Conservation (phyloP, 106 monocot species). For the Dioscorea dumetorum region DNA sequence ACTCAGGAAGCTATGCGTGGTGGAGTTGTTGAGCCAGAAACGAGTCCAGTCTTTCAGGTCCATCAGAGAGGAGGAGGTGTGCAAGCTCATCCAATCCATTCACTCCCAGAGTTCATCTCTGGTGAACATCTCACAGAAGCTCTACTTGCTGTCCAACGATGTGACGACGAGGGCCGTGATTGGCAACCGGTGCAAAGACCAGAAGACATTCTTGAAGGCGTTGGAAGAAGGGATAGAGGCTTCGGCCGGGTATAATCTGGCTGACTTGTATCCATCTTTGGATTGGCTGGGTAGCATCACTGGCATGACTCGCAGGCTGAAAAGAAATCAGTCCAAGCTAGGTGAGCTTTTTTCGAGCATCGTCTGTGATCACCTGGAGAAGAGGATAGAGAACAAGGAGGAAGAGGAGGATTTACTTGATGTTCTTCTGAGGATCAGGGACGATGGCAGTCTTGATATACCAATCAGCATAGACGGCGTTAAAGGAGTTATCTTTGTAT, state of each 20-base stretch:
- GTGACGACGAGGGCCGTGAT: neutral
- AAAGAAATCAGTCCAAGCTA: neutral
- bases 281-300: conserved; percentile 4
- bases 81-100: neutral
- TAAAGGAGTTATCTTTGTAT: conserved; percentile 34
- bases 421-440: conserved; percentile 27
- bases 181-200: neutral
- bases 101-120: neutral
- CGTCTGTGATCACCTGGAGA: conserved; percentile 14
- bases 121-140: conserved; percentile 2
- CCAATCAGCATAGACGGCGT: conserved; percentile 8
- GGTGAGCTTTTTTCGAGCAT: conserved; percentile 18
- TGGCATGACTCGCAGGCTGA: neutral
- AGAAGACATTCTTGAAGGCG: neutral
- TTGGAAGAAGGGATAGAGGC: neutral
- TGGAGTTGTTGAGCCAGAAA: conserved; percentile 5
- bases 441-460: neutral
- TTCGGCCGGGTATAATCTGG: conserved; percentile 14
- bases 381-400: conserved; percentile 2
- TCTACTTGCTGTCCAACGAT: neutral
- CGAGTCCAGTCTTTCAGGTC: neutral
- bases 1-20: conserved; percentile 1
- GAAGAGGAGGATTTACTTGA: conserved; percentile 17
- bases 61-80: conserved; percentile 1
- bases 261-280: conserved; percentile 37